Evolutionary conservation across 805 yeast species (phyloP), one percentile per base, ranked within the genome.

Genomic region (Debaryomyces prosopidis): DNA sequence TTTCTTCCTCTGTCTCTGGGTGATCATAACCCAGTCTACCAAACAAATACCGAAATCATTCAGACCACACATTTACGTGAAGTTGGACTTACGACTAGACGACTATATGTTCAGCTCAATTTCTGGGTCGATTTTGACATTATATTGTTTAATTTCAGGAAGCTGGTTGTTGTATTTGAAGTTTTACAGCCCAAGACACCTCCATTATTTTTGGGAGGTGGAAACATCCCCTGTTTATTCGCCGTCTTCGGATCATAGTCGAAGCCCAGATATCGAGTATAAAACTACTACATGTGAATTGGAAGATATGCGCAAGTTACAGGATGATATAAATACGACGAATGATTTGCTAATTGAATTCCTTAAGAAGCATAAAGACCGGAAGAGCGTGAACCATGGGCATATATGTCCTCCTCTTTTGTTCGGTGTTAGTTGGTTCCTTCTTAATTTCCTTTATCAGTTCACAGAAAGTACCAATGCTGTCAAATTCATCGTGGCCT

Each of bases 401-500:
- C 26, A 46, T 46, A 8, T 32, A 20, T 59, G 69, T 2, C 72
- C 77, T 1, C 69, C 77, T 0, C 49, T 76, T 3, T 56, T 81
- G 8, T 46, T 79, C 28, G 68, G 71, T 2, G 52, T 59, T 11
- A 62, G 77, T 12, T 81, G 84, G 83, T 62, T 77, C 6, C 37
- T 76, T 0, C 58, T 84, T 31, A 82, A 82, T 59, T 9, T 76
- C 4, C 76, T 61, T 28, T 74, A 75, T 48, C 53, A 58, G 32
- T 63, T 78, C 33, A 65, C 75, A 7, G 60, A 65, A 7, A 79
- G 73, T 15, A 66, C 76, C 40, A 61, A 71, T 40, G 68, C 74
- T 7, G 52, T 61, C 11, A 75, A 76, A 51, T 88, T 84, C 60
- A 50, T 82, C 8, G 47, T 73, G 23, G 83, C 89, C 1, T 81